phyloP scores from a whole-genome alignment of 2,329 filamentous ascomycete species.

The Kalmusia sp. region DNA sequence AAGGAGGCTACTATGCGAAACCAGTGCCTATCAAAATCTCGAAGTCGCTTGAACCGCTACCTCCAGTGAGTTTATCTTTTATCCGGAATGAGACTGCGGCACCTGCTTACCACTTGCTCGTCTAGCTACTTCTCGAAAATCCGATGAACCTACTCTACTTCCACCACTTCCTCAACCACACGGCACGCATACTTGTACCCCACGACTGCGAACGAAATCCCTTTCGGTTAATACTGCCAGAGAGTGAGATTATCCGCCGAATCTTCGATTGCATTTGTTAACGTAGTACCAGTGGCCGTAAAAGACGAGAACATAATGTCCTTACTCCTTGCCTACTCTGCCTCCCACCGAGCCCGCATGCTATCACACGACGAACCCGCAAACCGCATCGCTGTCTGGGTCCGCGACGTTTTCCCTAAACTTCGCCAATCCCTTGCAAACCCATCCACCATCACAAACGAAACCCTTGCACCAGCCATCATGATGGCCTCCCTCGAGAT shows the following conservation, averaged over 20 bases:
- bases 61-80: constrained; percentile 34
- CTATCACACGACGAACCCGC: constrained; percentile 76
- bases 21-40: constrained; percentile 71
- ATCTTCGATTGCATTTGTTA: background rate
- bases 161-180: constrained; percentile 80
- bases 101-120: background rate
- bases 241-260: constrained; percentile 57
- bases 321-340: constrained; percentile 80
- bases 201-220: constrained; percentile 68
- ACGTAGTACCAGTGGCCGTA: constrained; percentile 63
- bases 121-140: constrained; percentile 65
- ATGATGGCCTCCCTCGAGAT: constrained; percentile 87
- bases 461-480: constrained; percentile 79
- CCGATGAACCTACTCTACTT: constrained; percentile 82
- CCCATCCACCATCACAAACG: constrained; percentile 71
- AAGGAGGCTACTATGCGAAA: constrained; percentile 72
- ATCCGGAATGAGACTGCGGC: too few relatives aligned
- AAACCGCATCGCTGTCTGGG: constrained; percentile 80
- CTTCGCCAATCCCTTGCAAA: constrained; percentile 70
- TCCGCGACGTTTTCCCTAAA: constrained; percentile 77
- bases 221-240: constrained; percentile 67
- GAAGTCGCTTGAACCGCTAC: constrained; percentile 63
- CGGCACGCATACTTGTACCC: constrained; percentile 69
- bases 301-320: constrained; percentile 75
- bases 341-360: constrained; percentile 80